Evolutionary conservation across 2,329 filamentous ascomycete species (phyloP).

Genomic region (Colletotrichum viniferum): DNA sequence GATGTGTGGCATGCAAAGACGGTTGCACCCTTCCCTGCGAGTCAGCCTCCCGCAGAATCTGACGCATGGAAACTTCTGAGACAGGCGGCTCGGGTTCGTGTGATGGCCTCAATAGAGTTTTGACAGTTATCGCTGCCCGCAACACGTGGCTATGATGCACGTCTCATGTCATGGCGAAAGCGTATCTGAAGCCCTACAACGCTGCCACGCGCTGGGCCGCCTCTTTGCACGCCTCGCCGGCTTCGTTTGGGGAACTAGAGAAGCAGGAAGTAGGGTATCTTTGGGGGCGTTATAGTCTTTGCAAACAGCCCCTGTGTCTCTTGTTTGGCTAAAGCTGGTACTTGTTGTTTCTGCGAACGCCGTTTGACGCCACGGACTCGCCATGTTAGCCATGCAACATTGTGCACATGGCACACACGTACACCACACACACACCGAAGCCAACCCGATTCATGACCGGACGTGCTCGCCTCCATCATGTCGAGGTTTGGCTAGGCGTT

Average conservation of each 20-base stretch:
- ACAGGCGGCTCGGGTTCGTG: conserved; percentile 4
- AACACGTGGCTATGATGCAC: conserved; percentile 13
- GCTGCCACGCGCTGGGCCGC: neutral
- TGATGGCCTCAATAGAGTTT: conserved; percentile 9
- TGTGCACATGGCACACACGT: neutral
- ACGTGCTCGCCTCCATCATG: neutral
- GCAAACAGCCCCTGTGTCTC: neutral
- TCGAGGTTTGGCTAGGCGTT: neutral
- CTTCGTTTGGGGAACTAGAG: neutral
- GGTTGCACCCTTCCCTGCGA: neutral
- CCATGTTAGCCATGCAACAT: neutral
- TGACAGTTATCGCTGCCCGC: neutral
- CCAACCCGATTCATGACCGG: neutral
- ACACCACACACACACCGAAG: neutral
- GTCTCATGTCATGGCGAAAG: conserved; percentile 13
- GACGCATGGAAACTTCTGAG: conserved; percentile 12
- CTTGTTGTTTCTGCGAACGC: neutral
- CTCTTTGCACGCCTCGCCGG: neutral
- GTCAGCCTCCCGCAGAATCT: conserved; percentile 14
- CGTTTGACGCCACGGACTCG: neutral
- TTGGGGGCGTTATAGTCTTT: neutral
- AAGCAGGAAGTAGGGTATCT: neutral
- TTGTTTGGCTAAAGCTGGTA: neutral
- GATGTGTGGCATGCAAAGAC: neutral
- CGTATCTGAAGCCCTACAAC: conserved; percentile 5